Evolutionary conservation across 2,329 filamentous ascomycete genomes (phyloP), one percentile per base, ranked within the genome.

Genomic region (Colletotrichum sublineola): DNA sequence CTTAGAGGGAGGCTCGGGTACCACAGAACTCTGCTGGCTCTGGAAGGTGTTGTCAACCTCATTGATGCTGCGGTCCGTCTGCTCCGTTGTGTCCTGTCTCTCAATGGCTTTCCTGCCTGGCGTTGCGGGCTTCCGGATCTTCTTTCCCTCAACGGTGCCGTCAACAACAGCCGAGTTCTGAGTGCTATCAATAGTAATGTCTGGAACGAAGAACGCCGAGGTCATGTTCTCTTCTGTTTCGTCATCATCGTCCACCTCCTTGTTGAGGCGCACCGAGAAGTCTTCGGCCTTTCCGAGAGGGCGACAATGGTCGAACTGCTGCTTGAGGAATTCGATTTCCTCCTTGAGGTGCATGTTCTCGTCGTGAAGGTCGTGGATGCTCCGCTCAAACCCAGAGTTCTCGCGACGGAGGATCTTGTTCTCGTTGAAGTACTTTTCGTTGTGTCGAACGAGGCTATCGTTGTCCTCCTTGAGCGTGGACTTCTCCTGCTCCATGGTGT

Each of bases 161-260:
- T 75, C 72, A 12, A 73, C 50, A 50, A 67, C 75, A 31, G 74
- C 68, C 63, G 73, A 75, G 69, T 77, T 78, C 70, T 84, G 81
- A 66, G 84, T 83, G 5, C 80, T 82, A 67, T 87, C 84, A 44
- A 89, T 82, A 2, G 88, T 90, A 73, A 89, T 89, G 74, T 90
- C 88, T 31, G 88, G 87, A 68, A 90, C 82, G 75, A 90, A 88
- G 75, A 89, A 86, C 4, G 86, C 88, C 7, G 88, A 90, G 0
- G 88, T 89, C 85, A 89, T 88, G 74, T 89, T 88, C 50, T 89
- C 86, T 46, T 73, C 72, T 38, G 65, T 62, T 24, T 73, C 62
- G 8, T 80, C 79, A 61, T 78, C 55, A 64, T 81, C 74, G 74
- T 76, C 75, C 0, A 82, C 80, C 5, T 82, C 80, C 74, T 77